phyloP scores from a whole-genome alignment of 257 asterid species.

The Solanum paucissectum region DNA sequence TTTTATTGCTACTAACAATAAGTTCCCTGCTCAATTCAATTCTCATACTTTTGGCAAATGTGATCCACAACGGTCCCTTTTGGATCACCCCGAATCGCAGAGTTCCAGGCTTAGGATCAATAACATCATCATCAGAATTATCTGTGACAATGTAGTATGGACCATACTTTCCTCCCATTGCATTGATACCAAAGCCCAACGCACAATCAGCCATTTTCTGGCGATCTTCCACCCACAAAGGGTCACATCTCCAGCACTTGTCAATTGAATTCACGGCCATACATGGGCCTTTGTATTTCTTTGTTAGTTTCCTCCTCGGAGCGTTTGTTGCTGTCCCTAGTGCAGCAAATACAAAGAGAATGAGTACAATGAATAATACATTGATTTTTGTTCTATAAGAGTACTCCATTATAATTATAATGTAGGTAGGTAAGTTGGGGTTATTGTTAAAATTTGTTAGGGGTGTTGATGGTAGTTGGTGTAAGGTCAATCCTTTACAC shows the following conservation, averaged over 20 bases:
- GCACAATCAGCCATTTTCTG: constrained; percentile 12
- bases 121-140: constrained; percentile 9
- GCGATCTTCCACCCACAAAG: constrained; percentile 11
- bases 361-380: background rate
- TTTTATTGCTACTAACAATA: constrained; percentile 17
- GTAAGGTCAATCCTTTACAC: background rate
- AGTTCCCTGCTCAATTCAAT: constrained; percentile 12
- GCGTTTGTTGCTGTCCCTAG: background rate
- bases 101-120: constrained; percentile 24
- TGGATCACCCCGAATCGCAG: constrained; percentile 29
- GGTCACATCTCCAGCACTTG: constrained; percentile 31
- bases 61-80: constrained; percentile 23
- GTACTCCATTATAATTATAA: background rate
- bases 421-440: background rate
- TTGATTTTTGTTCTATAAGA: background rate
- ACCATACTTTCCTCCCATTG: constrained; percentile 22
- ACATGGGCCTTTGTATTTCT: constrained; percentile 9
- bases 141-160: constrained; percentile 14
- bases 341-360: background rate
- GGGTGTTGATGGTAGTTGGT: background rate
- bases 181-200: constrained; percentile 15
- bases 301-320: constrained; percentile 10
- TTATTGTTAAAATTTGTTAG: background rate
- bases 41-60: constrained; percentile 11
- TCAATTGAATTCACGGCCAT: constrained; percentile 15